A percentile compares a stretch with the other conserved stretches of the same genome.
Evolutionary conservation across 176 grass and related monocot genomes (phyloP).

Genomic region (Eragrostis nindensis): DNA sequence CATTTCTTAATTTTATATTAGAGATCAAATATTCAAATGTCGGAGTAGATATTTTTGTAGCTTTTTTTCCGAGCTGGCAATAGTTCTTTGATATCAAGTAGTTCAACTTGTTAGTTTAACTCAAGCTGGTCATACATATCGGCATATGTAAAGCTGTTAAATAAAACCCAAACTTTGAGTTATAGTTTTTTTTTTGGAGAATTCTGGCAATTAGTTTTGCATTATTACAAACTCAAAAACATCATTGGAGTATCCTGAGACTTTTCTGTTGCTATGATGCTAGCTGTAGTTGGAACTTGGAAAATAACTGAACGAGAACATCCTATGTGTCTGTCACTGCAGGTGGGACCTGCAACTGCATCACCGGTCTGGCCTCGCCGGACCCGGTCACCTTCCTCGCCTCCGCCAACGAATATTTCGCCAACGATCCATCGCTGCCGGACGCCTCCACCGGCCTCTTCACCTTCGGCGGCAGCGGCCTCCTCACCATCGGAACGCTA

Average conservation of each 20-base stretch:
- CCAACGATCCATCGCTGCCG: slow-evolving; percentile 4
- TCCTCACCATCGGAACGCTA: slow-evolving; percentile 73
- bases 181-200: too few species aligned
- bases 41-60: neutral
- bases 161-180: too few species aligned
- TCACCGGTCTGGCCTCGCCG: slow-evolving; percentile 55
- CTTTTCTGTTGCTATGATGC: too few species aligned
- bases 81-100: neutral
- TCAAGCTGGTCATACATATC: neutral
- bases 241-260: too few species aligned
- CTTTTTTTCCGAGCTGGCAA: neutral
- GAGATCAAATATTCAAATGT: neutral
- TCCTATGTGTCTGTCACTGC: neutral
- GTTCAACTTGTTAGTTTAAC: neutral
- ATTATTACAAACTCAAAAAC: too few species aligned
- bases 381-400: slow-evolving; percentile 35
- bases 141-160: neutral
- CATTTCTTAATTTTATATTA: neutral
- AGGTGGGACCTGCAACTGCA: slow-evolving; percentile 67
- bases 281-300: too few species aligned
- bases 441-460: slow-evolving; percentile 31
- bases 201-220: too few species aligned
- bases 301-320: neutral
- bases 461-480: slow-evolving; percentile 45
- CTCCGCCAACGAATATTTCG: slow-evolving; percentile 35